Evolutionary conservation across 306 rosid species (phyloP).

Genomic region (Gynostemma pentaphyllum): DNA sequence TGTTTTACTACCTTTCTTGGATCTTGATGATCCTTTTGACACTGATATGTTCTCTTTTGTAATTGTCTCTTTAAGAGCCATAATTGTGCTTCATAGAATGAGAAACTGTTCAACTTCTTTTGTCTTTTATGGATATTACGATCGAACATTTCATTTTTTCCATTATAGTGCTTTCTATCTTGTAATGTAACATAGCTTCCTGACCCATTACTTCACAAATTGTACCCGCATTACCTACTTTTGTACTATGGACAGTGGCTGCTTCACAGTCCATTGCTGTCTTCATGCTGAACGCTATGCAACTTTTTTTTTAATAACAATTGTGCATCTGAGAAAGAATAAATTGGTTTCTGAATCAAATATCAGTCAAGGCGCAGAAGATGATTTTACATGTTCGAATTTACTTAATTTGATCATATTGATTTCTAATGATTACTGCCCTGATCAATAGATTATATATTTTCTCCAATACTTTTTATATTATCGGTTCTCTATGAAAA

Average conservation of each 20-base stretch:
- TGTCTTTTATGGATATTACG: not conserved
- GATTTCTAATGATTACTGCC: not conserved
- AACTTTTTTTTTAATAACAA: too few species aligned
- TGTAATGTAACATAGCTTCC: not conserved
- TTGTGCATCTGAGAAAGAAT: not conserved
- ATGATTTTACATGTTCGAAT: not conserved
- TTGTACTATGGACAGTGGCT: not conserved
- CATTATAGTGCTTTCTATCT: not conserved
- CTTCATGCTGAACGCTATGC: too few species aligned
- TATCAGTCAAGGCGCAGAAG: not conserved
- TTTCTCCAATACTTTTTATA: not conserved
- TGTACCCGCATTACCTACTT: not conserved
- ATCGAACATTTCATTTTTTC: not conserved
- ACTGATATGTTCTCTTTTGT: not conserved
- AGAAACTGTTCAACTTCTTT: not conserved
- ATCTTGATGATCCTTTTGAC: not conserved
- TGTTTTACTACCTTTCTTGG: not conserved
- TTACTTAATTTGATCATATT: not conserved
- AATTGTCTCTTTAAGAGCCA: not conserved
- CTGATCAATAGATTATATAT: not conserved
- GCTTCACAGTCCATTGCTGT: not conserved
- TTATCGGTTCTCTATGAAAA: not conserved
- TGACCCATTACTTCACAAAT: not conserved
- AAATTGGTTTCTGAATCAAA: not conserved
- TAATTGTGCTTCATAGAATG: not conserved